These are phyloP conservation scores for Akanthomyces muscarius DNA, from an alignment of 2,329 filamentous ascomycete genomes.

Conservation along the genomic window DNA sequence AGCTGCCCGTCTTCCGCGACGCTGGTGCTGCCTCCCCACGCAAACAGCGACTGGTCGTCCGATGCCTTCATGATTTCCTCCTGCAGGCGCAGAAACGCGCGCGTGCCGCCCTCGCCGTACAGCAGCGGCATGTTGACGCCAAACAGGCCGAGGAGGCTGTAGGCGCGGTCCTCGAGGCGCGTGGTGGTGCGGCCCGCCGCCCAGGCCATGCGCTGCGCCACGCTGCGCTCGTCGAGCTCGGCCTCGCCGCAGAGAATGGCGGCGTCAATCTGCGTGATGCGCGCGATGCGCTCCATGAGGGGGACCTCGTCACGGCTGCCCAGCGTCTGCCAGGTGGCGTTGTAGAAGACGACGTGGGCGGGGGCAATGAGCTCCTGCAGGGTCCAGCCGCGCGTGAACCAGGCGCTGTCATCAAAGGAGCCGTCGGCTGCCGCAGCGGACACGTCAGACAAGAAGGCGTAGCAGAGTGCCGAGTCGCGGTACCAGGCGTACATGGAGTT, in stretches of 20 bases:
- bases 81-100: conserved; percentile 22
- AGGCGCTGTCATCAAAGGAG: conserved; percentile 22
- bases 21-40: conserved; percentile 18
- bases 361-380: conserved; percentile 62
- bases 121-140: conserved; percentile 26
- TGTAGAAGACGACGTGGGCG: conserved; percentile 27
- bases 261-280: background rate
- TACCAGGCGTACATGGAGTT: conserved; percentile 26
- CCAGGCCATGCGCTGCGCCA: conserved; percentile 25
- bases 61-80: conserved; percentile 23
- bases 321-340: conserved; percentile 25
- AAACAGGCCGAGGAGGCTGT: conserved; percentile 26
- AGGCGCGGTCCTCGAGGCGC: conserved; percentile 24
- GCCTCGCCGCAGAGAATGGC: conserved; percentile 18
- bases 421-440: background rate
- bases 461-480: conserved; percentile 24
- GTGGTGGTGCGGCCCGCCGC: conserved; percentile 23
- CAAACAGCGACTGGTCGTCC: conserved; percentile 24
- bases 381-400: conserved; percentile 50
- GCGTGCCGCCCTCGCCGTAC: conserved; percentile 22
- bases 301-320: conserved; percentile 23
- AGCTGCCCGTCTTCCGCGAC: too few relatives aligned
- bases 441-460: conserved; percentile 25
- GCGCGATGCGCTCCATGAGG: conserved; percentile 18
- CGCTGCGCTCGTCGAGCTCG: background rate